Base-by-base conservation (phyloP, 495 filamentous ascomycete species). In the Penicillium cataractarum region DNA sequence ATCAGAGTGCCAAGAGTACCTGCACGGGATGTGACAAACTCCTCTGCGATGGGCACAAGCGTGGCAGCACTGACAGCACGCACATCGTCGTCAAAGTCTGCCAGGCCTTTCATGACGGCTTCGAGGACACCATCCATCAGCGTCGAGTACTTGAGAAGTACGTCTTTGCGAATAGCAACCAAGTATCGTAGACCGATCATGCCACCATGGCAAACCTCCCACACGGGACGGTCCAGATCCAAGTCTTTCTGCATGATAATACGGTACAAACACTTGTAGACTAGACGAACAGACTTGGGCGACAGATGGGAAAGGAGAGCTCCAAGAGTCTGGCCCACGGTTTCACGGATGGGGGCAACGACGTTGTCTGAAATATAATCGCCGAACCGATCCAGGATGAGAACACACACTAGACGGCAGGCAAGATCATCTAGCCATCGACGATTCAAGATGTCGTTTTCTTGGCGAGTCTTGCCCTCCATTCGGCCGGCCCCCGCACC, bases 341-440 rank as follows among this genome's bases (percentile, higher is more conserved):
- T 97, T 76, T 99, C 95, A 63, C 95, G 83, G 61, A 99, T 97
- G 1, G 95, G 95, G 2, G 95, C 95, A 39, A 99, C 92, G 6
- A 95, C 96, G 58, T 91, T 98, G 73, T 99, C 95, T 7, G 94
- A 97, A 58, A 96, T 92, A 76, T 97, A 98, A 73, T 99, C 95
- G 51, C 92, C 96, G 68, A 99, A 99, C 53, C 92, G 87, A 76
- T 99, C 95, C 1, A 99, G 86, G 89, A 98, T 97, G 63, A 98
- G 89, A 54, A 98, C 92, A 73, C 92, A 96, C 70, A 92, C 91
- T 26, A 99, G 80, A 33, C 93, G 89, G 70, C 94, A 97, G 17
- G 93, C 92, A 39, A 98, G 81, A 67, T 99, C 95, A 70, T 97
- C 91, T 17, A 97, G 81, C 92, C 92, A 99, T 73, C 81, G 84